Evolutionary conservation across 2,329 filamentous ascomycete species (phyloP), one percentile per base, ranked within the genome.

Genomic region (Claviceps africana): DNA sequence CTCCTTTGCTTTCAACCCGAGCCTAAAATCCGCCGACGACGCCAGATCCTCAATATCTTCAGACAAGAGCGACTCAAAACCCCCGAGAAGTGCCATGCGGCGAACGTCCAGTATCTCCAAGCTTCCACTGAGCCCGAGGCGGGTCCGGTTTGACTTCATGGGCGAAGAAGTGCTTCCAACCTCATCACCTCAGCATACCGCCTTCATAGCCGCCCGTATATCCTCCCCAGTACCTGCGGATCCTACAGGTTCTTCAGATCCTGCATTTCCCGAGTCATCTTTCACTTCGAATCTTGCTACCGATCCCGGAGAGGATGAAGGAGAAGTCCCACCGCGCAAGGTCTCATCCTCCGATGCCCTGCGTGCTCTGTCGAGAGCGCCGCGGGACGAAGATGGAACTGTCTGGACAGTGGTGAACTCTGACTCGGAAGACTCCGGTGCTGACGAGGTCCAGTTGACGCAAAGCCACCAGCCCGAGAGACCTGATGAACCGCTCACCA

Each of bases 101-200:
- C 72, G 78, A 48, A 74, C 76, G 1, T 78, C 75, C 7, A 78
- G 72, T 58, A 71, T 68, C 33, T 72, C 74, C 28, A 74, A 70
- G 48, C 71, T 73, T 51, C 67, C 65, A 6, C 69, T 71, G 44
- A 81, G 78, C 59, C 78, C 77, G n/a, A 73, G 79, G 31, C 72
- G 78, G 54, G 81, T 83, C 53, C 78, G 81, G 47, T 83, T 83
- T 56, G 74, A 81, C 39, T 74, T 83, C 46, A 73, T 74, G 61
- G 79, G 79, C 51, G 68, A 73, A 56, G 78, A 83, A 59, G 77
- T 84, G 37, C 66, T 81, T 53, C 78, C 80, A 21, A 81, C 79
- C 46, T 68, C 73, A 28, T 81, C 78, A 22, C 79, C 79, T 47
- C 70, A 72, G 55, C 56, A 62, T 52, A 58, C 66, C 52, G 62